Conservation (phyloP, 148 eudicot genomes). For the Cornus controversa region DNA sequence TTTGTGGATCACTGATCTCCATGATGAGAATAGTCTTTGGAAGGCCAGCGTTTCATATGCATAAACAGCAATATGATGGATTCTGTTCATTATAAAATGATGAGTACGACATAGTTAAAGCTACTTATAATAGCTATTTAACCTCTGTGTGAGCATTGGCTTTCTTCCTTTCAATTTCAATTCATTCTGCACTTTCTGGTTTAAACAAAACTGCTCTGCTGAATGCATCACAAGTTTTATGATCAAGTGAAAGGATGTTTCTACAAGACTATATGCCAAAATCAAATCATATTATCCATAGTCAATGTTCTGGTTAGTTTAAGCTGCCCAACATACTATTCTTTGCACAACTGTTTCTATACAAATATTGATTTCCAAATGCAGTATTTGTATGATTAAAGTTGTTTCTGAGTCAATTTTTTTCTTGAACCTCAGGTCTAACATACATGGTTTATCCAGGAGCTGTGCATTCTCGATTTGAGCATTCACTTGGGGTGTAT, state of each 20-base stretch:
- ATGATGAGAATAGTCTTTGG: not conserved
- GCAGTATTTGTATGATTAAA: not conserved
- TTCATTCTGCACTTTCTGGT: not conserved
- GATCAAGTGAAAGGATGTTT: not conserved
- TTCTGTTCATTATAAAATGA: not conserved
- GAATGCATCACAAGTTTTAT: not conserved
- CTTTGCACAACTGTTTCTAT: not conserved
- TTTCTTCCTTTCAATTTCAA: not conserved
- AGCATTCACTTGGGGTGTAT: constrained; percentile 72
- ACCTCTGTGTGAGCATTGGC: not conserved
- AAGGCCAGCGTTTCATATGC: not conserved
- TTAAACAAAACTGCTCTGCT: not conserved
- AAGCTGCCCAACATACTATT: not conserved
- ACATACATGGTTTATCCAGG: constrained; percentile 65
- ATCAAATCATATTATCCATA: not conserved
- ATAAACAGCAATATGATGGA: not conserved
- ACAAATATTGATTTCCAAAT: not conserved
- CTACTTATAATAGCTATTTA: not conserved
- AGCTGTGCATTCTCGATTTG: constrained; percentile 74
- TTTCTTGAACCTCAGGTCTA: constrained; percentile 33
- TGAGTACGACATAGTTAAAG: not conserved
- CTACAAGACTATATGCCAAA: not conserved
- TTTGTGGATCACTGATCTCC: not conserved
- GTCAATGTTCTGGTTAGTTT: not conserved
- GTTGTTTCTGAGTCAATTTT: constrained; percentile 8